Percentiles rank a stretch among this genome's conserved stretches.
These are phyloP conservation scores for Berkeleyomyces basicola DNA, from an alignment of 2,329 filamentous ascomycete species.

Conservation along the genomic window DNA sequence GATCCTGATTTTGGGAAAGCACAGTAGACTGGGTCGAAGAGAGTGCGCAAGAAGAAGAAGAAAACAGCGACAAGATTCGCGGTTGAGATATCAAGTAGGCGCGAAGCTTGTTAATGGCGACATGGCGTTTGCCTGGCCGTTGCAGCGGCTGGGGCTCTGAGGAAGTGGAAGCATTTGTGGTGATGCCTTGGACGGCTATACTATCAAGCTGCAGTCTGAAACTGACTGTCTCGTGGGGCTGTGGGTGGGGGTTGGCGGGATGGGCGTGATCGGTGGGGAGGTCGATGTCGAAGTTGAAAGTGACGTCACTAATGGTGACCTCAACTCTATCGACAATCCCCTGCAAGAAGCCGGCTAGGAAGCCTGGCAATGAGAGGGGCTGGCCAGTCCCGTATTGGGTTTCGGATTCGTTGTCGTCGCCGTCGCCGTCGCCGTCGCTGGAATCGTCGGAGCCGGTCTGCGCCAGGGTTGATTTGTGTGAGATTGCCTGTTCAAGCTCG, in stretches of 20 bases:
- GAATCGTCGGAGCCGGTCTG: slow-evolving; percentile 30
- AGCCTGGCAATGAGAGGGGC: slow-evolving; percentile 48
- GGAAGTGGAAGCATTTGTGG: slow-evolving; percentile 16
- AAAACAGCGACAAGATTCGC: slow-evolving; percentile 44
- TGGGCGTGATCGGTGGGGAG: slow-evolving; percentile 18
- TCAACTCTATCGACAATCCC: slow-evolving; percentile 57
- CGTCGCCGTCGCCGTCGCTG: slow-evolving; percentile 39
- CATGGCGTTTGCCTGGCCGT: slow-evolving; percentile 43
- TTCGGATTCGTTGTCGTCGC: slow-evolving; percentile 40
- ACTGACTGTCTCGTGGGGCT: slow-evolving; percentile 29
- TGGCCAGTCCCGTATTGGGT: slow-evolving; percentile 50
- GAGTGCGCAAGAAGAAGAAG: slow-evolving; percentile 36
- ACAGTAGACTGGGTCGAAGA: slow-evolving; percentile 14
- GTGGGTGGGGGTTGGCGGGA: not conserved
- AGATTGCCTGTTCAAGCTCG: slow-evolving; percentile 51
- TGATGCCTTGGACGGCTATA: slow-evolving; percentile 52
- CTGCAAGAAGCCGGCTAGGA: slow-evolving; percentile 55
- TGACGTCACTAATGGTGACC: slow-evolving; percentile 47
- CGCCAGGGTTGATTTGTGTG: slow-evolving; percentile 28
- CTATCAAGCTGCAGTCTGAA: slow-evolving; percentile 48
- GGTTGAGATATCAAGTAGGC: slow-evolving; percentile 52
- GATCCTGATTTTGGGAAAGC: slow-evolving; percentile 16
- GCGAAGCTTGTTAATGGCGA: slow-evolving; percentile 45
- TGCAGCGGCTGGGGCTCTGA: not conserved
- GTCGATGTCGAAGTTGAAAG: slow-evolving; percentile 47